Evolutionary conservation across 352 stramenopile genomes (phyloP), one percentile per base, ranked within the genome.

Genomic region (Globisporangium splendens): DNA sequence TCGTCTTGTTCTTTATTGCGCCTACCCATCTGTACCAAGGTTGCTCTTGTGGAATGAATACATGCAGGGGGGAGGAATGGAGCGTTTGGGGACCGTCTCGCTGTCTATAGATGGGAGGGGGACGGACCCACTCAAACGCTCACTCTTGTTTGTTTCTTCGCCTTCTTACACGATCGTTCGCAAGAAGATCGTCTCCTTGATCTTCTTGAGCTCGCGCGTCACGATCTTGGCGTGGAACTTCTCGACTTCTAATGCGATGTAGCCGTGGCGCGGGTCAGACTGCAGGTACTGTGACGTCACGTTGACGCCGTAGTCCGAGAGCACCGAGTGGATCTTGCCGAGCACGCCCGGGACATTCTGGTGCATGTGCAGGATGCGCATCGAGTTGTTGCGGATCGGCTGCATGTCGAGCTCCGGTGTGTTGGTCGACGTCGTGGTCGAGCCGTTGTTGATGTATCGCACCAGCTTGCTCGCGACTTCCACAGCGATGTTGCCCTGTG

Each of bases 401-500:
- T 79, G 65, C 79, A 93, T 87, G 61, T 93, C 83, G 41, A 93
- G 64, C 63, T 93, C 83, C 4, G 83, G 83, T 57, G 81, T 91
- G 69, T 93, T 93, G 39, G 72, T 83, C 50, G 79, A 88, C 50
- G 79, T 90, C 14, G 77, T 89, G 22, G 81, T 93, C 69, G 81
- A 84, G 54, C 83, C 83, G 31, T 89, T 72, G 70, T 93, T 91
- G 24, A 93, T 77, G 68, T 89, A 93, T 17, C 81, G 83, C 62
- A 93, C 79, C 21, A 93, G 65, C 57, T 93, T 93, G 13, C 68
- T 82, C 5, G 83, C 81, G 31, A 93, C 83, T 64, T 93, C 83
- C 24, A 90, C 80, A 12, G 84, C 84, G 58, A 94, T 92, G 68
- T 94, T 94, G 31, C 95, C 92, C 78, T 99, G 94, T 1, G 96